Conservation (phyloP, 768 basidiomycete genomes). For the Tulasnella sp. region DNA sequence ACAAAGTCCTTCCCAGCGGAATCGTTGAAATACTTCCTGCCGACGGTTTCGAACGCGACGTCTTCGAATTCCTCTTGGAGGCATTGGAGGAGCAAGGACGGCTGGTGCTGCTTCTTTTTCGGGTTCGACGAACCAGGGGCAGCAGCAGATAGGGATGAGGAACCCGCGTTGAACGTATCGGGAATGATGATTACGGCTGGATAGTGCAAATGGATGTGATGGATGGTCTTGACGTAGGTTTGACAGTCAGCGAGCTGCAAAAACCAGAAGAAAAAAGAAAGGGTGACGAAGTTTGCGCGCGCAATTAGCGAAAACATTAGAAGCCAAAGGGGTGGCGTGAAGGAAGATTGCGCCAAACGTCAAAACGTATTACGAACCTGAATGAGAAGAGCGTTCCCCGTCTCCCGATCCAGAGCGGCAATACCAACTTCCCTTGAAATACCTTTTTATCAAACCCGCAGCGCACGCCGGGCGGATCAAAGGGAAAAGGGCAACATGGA, state of each 20-base stretch:
- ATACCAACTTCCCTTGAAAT: conserved; percentile 80
- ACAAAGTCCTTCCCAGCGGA: conserved; percentile 71
- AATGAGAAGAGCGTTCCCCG: conserved; percentile 63
- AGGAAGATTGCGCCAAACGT: not conserved
- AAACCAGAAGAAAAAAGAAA: conserved; percentile 3
- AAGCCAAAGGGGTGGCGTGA: no score
- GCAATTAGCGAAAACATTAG: not conserved
- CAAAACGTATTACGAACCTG: conserved; percentile 46
- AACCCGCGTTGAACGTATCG: conserved; percentile 43
- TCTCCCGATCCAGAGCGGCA: conserved; percentile 74
- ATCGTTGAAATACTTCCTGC: conserved; percentile 82
- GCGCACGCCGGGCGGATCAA: not conserved
- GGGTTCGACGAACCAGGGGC: not conserved
- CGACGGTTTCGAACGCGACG: conserved; percentile 54
- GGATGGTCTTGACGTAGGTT: conserved; percentile 81
- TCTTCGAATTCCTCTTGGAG: conserved; percentile 67
- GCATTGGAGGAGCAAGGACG: conserved; percentile 59
- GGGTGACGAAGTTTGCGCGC: not conserved
- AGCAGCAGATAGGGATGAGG: not conserved
- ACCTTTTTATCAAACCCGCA: conserved; percentile 28
- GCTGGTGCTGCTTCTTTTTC: not conserved
- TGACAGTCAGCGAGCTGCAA: conserved; percentile 72
- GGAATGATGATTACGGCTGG: conserved; percentile 71
- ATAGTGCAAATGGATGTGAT: conserved; percentile 71
- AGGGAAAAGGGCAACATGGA: no score